Percentiles rank a stretch among this genome's conserved stretches.
phyloP scores from a whole-genome alignment of 345 rosid species.

The Aquilaria sinensis region DNA sequence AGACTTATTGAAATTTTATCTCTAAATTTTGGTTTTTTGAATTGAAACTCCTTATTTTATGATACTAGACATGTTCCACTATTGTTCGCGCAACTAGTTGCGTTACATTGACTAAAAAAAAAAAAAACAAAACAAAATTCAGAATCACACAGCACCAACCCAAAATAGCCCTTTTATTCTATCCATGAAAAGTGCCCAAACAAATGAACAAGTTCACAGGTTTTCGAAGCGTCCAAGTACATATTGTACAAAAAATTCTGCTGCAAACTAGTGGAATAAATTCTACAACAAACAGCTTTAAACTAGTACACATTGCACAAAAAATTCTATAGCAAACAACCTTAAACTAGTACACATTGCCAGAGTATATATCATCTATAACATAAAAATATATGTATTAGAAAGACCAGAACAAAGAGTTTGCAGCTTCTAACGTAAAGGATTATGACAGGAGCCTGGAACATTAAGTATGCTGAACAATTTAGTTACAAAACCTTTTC shows the following conservation, averaged over 20 bases:
- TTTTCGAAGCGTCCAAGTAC: background rate
- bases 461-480: background rate
- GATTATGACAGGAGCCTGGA: background rate
- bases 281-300: too few species aligned
- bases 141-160: constrained; percentile 2
- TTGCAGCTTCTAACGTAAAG: background rate
- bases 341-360: background rate
- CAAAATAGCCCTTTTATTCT: background rate
- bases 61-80: too few species aligned
- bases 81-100: too few species aligned
- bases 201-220: background rate
- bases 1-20: too few species aligned
- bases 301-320: too few species aligned
- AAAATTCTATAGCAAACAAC: too few species aligned
- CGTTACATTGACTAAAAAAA: constrained; percentile 5
- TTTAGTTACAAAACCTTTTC: constrained; percentile 40
- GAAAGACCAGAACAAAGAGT: background rate
- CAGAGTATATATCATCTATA: constrained; percentile 40
- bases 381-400: constrained; percentile 3
- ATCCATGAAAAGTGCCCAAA: background rate
- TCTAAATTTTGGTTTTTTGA: too few species aligned
- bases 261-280: too few species aligned
- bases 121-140: background rate
- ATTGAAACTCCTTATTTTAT: too few species aligned
- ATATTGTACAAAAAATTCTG: too few species aligned